Evolutionary conservation across 345 rosid species (phyloP), one percentile per base, ranked within the genome.

Genomic region (Gossypium stocksii): DNA sequence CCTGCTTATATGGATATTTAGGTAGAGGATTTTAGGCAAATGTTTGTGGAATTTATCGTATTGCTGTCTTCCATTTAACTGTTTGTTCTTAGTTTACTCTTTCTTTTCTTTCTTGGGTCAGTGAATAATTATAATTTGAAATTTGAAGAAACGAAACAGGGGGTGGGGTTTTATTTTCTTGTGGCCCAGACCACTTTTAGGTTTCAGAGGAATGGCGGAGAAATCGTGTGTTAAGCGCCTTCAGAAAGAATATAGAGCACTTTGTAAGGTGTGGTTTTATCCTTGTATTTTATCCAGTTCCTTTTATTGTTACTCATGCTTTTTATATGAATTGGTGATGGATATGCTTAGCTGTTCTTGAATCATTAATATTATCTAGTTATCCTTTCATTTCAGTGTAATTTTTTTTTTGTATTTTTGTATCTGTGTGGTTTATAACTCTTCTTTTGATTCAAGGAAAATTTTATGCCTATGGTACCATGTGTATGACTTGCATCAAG

Each of bases 161-260:
- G 57, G 20, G 34, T 13, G 58, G 52, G 57, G 25, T 20, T 34
- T 45, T 51, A 43, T 12, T 48, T 69, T 73, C 49, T 38, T 29
- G 41, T 66, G 53, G 71, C 13, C 9, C 14, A 12, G 43, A n/a
- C 38, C 14, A 23, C 57, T 70, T 75, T 64, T 25, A 74, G 65
- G 79, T 54, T 56, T 27, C 66, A 34, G 60, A 60, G 64, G 58
- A 25, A 95, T 95, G 99, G 99, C 98, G 20, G 99, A 90, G 77
- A 91, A 88, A 85, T 85, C 93, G 10, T 94, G 98, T 77, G 88
- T 91, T 46, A 91, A 87, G 81, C 98, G 98, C 59, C 96, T 93
- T 62, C 99, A 95, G 80, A 91, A 93, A 90, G 99, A 95, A 80
- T 95, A 85, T 78, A 93, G 98, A 85, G 90, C 97, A 46, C 97